Base-by-base conservation (phyloP, 2,329 filamentous ascomycete species). In the Diaporthe ilicicola region DNA sequence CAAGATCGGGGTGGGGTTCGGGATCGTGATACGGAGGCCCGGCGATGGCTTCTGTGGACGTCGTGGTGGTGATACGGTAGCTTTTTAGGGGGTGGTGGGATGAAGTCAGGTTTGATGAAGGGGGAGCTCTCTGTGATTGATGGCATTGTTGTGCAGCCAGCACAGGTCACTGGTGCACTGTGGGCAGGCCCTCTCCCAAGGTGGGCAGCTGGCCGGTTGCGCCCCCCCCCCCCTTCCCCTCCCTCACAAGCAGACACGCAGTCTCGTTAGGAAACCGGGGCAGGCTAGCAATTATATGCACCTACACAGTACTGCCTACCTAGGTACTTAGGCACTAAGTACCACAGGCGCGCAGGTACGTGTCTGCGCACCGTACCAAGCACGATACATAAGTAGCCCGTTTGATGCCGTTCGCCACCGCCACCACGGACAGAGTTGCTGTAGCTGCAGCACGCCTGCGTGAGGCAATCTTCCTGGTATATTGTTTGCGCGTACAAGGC, bases 31-130 rank as follows among this genome's bases (percentile, higher is more conserved):
- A 55, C 55, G 50, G 64, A 54, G 64, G 69, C 55, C 55, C 54
- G 54, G 17, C 39, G 55, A 70, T 51, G 51, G 67, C 50, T 62
- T 69, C 42, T 61, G 66, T 66, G 62, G 61, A 39, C 37, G 70
- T 55, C 51, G 53, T 54, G 59, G 67, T 64, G 34, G 70, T 62
- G 70, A 69, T 71, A 69, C 62, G 70, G 72, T 44, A 51, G 66
- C 37, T 66, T 72, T 69, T 59, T 39, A 54, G 69, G 65, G 62
- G 71, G 29, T 62, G 61, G 70, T 66, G 66, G 59, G 70, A 72
- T 69, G 61, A 72, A 68, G 70, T 72, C 65, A 72, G 66, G 72
- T 72, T 55, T 69, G 69, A 71, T 71, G 70, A 68, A 68, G 53
- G 66, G 65, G 66, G 55, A 68, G 66, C 66, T 68, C 59, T 64